Base-by-base conservation (phyloP, 2,329 filamentous ascomycete genomes). In the Penicillium sp. region DNA sequence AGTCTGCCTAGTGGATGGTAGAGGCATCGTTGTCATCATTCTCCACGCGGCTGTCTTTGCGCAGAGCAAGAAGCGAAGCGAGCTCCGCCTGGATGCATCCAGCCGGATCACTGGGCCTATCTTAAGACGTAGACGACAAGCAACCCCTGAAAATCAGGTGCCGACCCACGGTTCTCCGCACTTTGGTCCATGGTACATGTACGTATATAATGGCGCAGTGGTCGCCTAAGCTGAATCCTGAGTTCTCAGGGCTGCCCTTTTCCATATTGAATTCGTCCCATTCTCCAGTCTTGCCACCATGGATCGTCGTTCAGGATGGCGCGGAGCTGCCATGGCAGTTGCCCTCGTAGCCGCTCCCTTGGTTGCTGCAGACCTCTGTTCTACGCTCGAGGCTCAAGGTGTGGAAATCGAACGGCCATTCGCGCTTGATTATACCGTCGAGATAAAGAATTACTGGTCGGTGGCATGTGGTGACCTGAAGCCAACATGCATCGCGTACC, bases 401-500 rank as follows among this genome's bases (percentile, higher is more conserved):
- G 77, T 80, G 53, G 59, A 73, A 15, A 65, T 79, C 26, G 70
- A 78, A 57, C 68, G 72, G 29, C 71, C 69, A 7, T 60, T 76
- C 0, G 67, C 76, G 6, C 17, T 75, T 7, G 67, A 68, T 15
- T 83, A 82, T 65, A 71, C 66, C 9, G 55, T 55, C 2, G 79
- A 81, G 49, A 71, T 82, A 65, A 70, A 68, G 7, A 70, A 82
- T 23, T 83, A 83, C 70, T 83, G 81, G 81, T 84, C 82, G 3
- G 76, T 76, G 2, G 70, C 73, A 21, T 80, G 80, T 60, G 72
- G 78, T 17, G 76, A 76, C 47, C 74, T 83, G 29, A 70, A 69
- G 47, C 83, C 82, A 6, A 75, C 74, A 55, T 85, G 83, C 63
- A 82, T 83, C 56, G 74, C 84, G 51, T 77, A 78, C 47, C 84